Evolutionary conservation across 352 stramenopile species (phyloP).

Genomic region (Phytophthora europaea): DNA sequence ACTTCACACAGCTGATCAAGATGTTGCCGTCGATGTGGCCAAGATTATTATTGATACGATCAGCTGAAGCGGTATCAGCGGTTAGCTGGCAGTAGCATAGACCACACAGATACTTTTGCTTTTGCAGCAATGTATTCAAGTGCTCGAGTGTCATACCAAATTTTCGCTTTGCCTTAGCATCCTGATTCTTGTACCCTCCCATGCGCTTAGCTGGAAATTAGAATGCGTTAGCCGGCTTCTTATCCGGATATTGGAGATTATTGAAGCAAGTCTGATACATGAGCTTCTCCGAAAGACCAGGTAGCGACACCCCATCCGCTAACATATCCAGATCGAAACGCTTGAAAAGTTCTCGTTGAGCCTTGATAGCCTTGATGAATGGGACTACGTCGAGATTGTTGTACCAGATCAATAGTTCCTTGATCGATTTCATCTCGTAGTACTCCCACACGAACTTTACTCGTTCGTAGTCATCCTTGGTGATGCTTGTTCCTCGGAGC

Average conservation of each 20-base stretch:
- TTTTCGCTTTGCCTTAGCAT: too few species aligned
- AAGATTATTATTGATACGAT: too few species aligned
- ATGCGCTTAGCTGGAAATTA: conserved; percentile 8
- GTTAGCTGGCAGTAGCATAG: too few species aligned
- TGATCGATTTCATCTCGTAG: conserved; percentile 39
- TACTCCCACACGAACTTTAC: neutral
- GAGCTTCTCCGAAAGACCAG: conserved; percentile 29
- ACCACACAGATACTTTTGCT: too few species aligned
- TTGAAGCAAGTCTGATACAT: conserved; percentile 38
- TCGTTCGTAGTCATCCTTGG: too few species aligned
- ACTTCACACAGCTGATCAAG: too few species aligned
- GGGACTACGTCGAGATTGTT: conserved; percentile 39
- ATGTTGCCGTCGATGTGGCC: too few species aligned
- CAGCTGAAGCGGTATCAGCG: too few species aligned
- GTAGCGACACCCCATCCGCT: conserved; percentile 23
- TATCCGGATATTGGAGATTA: conserved; percentile 18
- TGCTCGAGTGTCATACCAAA: too few species aligned
- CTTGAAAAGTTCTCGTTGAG: conserved; percentile 21
- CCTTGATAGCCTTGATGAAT: conserved; percentile 31
- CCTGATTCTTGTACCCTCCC: too few species aligned
- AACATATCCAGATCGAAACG: conserved; percentile 40
- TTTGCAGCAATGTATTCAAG: too few species aligned
- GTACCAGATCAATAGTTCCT: conserved; percentile 38
- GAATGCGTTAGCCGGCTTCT: conserved; percentile 23
- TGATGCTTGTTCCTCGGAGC: too few species aligned